phyloP scores from a whole-genome alignment of 2,329 filamentous ascomycete genomes.

The Aspergillus hiratsukae region DNA sequence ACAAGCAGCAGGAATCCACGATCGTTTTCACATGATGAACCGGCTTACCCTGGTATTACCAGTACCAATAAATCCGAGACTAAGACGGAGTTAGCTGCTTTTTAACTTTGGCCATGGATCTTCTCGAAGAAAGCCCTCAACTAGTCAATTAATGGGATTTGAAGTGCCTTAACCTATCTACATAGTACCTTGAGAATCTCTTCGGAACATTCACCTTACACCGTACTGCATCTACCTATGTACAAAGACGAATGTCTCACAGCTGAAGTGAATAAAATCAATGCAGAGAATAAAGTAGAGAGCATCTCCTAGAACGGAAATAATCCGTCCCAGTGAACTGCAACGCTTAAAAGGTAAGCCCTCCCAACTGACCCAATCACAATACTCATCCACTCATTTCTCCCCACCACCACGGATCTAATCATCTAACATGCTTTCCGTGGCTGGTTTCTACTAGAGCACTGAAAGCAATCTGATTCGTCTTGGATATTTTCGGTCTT shows the following conservation, averaged over 20 bases:
- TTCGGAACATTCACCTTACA: not conserved
- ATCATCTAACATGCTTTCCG: not conserved
- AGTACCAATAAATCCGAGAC: not conserved
- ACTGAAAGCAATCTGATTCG: not conserved
- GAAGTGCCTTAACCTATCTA: no score
- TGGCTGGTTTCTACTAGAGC: not conserved
- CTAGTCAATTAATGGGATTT: not conserved
- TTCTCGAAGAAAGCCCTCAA: constrained; percentile 3
- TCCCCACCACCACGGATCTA: not conserved
- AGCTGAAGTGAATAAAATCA: not conserved
- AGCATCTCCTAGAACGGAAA: not conserved
- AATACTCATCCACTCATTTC: not conserved
- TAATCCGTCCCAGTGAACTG: not conserved
- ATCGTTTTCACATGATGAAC: not conserved
- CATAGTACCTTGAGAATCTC: not conserved
- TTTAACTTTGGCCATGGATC: constrained; percentile 5
- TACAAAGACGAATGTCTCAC: not conserved
- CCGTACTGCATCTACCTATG: not conserved
- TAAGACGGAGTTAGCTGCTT: not conserved
- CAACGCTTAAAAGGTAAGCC: not conserved
- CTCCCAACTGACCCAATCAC: not conserved
- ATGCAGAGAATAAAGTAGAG: not conserved
- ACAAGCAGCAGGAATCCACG: not conserved
- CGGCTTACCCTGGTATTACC: not conserved
- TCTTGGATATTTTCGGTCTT: not conserved